phyloP scores from a whole-genome alignment of 2,329 filamentous ascomycete species.

The Curvularia spicifera region DNA sequence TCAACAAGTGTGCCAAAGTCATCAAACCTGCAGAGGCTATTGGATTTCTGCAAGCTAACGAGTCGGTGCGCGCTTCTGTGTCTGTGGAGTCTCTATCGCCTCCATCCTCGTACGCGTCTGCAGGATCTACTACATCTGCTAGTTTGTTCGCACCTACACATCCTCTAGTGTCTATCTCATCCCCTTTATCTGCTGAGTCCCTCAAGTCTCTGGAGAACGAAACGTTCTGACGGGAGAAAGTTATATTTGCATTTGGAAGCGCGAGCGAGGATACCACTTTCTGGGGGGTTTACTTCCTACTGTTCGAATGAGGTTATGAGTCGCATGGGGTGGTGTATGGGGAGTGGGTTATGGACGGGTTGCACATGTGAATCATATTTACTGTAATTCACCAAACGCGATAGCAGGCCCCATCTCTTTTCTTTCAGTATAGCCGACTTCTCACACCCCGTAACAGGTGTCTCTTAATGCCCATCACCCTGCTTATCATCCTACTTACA shows the following conservation, averaged over 20 bases:
- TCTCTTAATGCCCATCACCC: constrained; percentile 1
- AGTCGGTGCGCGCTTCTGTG: neutral
- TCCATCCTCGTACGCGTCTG: neutral
- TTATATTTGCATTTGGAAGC: constrained; percentile 43
- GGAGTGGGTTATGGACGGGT: neutral
- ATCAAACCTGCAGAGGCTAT: neutral
- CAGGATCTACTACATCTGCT: neutral
- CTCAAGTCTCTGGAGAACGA: constrained; percentile 34
- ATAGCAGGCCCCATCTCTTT: neutral
- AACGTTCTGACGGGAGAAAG: constrained; percentile 24
- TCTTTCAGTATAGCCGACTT: neutral
- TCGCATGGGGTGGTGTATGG: constrained; percentile 14
- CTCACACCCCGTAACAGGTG: neutral
- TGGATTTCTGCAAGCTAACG: neutral
- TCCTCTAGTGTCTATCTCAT: neutral
- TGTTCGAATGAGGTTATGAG: constrained; percentile 28
- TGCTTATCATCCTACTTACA: neutral
- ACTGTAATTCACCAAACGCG: constrained; percentile 1
- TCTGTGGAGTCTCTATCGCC: neutral
- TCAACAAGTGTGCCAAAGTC: neutral
- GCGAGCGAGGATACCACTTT: constrained; percentile 45
- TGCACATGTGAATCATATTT: constrained; percentile 4
- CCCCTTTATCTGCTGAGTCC: constrained; percentile 54
- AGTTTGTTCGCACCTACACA: neutral
- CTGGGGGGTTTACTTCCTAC: constrained; percentile 21